These are phyloP conservation scores for Hypomyces perniciosus DNA, from an alignment of 2,329 filamentous ascomycete genomes.

Conservation along the genomic window DNA sequence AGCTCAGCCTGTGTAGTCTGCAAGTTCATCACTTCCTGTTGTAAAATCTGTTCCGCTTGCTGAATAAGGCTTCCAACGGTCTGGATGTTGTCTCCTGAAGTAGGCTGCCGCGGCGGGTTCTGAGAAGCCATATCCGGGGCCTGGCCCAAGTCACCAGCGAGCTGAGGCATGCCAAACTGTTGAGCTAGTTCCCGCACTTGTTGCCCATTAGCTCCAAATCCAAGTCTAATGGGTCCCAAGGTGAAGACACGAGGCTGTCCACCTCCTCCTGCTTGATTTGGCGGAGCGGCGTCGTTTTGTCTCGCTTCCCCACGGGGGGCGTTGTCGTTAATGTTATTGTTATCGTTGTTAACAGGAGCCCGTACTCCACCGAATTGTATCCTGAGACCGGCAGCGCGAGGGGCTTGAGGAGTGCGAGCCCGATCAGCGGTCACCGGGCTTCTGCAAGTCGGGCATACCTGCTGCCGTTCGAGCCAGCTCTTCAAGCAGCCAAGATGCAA, in stretches of 20 bases:
- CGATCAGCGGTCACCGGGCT: constrained; percentile 56
- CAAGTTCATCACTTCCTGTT: constrained; percentile 59
- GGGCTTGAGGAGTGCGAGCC: constrained; percentile 21
- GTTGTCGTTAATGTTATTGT: constrained; percentile 11
- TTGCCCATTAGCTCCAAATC: constrained; percentile 65
- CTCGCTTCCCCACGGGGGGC: constrained; percentile 10
- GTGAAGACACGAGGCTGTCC: constrained; percentile 56
- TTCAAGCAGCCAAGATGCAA: constrained; percentile 90
- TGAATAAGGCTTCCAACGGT: constrained; percentile 55
- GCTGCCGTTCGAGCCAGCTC: constrained; percentile 95
- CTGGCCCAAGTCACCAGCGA: constrained; percentile 18
- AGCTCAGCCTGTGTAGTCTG: constrained; percentile 62
- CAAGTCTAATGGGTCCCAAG: constrained; percentile 67
- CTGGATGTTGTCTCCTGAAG: constrained; percentile 27
- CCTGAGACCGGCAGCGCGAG: constrained; percentile 23
- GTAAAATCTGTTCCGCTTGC: constrained; percentile 62
- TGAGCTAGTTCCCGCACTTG: constrained; percentile 64
- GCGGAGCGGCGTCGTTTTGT: constrained; percentile 15
- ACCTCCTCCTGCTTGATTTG: constrained; percentile 19
- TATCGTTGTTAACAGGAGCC: constrained; percentile 17
- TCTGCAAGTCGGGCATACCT: constrained; percentile 93
- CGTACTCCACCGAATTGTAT: constrained; percentile 25
- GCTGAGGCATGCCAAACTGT: constrained; percentile 47
- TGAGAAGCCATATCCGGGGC: constrained; percentile 16
- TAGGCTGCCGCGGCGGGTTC: constrained; percentile 15